Conservation (phyloP, 2,329 filamentous ascomycete species). For the Pseudofabraea citricarpa region DNA sequence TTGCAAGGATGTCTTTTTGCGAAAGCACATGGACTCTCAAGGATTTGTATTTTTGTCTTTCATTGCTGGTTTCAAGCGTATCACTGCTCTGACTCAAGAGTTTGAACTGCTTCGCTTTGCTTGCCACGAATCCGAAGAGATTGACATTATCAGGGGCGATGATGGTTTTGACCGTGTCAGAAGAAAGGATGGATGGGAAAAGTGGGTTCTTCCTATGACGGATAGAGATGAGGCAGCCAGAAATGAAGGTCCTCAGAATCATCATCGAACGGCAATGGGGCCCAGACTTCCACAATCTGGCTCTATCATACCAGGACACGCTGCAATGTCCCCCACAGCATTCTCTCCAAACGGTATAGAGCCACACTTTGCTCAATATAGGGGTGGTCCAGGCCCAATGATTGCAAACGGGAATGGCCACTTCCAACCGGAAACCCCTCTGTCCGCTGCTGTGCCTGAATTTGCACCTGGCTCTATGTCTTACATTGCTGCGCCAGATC, state of each 20-base stretch:
- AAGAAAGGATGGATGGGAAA: slow-evolving; percentile 69
- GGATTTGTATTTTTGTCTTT: slow-evolving; percentile 81
- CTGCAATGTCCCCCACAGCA: slow-evolving; percentile 21
- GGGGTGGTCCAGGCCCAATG: slow-evolving; percentile 8
- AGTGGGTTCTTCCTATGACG: slow-evolving; percentile 69
- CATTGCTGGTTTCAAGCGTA: slow-evolving; percentile 81
- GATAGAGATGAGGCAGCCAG: slow-evolving; percentile 70
- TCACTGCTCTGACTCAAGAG: slow-evolving; percentile 68
- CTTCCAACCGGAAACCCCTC: slow-evolving; percentile 40
- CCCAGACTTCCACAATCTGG: no score
- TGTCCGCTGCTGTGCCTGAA: slow-evolving; percentile 60
- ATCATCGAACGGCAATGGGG: slow-evolving; percentile 16
- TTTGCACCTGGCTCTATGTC: slow-evolving; percentile 34
- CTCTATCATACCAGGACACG: slow-evolving; percentile 20
- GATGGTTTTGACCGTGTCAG: slow-evolving; percentile 78
- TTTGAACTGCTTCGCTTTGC: slow-evolving; percentile 69
- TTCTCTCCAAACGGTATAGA: slow-evolving; percentile 28
- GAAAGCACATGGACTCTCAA: slow-evolving; percentile 90
- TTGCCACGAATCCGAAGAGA: slow-evolving; percentile 63
- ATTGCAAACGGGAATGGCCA: slow-evolving; percentile 34
- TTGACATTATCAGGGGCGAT: slow-evolving; percentile 71
- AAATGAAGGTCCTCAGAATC: slow-evolving; percentile 57
- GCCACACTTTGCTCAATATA: slow-evolving; percentile 16
- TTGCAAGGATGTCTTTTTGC: slow-evolving; percentile 85
- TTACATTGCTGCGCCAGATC: slow-evolving; percentile 15